Base-by-base conservation (phyloP, 1,284 basidiomycete species). In the Moesziomyces antarcticus region DNA sequence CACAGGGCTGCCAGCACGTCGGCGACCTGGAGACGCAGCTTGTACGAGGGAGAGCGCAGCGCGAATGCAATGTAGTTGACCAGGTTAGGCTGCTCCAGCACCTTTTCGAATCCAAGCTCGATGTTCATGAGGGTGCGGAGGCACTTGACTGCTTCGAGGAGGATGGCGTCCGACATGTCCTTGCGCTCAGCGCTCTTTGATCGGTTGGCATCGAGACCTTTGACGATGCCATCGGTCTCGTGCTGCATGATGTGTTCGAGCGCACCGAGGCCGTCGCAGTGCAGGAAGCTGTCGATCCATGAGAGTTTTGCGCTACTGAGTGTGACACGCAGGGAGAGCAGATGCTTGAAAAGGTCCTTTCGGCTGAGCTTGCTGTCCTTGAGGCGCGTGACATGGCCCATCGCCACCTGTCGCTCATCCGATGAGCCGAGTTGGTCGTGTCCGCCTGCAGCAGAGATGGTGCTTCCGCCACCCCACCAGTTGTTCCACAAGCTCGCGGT, bases 1-100 rank as follows among this genome's bases (percentile, higher is more conserved):
- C 92, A 93, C 48, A 95, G 88, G 0, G 91, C 93, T 0, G 92
- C 92, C 6, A 96, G 88, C 21, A 95, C 87, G 76, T 95, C 93
- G 2, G 91, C 89, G 0, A 89, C 87, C 20, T 93, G 87, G 0
- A 89, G 88, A 56, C 91, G 89, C 16, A 93, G 86, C 83, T 92
- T 94, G 66, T 88, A 86, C 6, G 91, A 85, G 5, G 78, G 68
- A 6, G 85, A 87, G 68, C 91, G 88, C 3, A 95, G 86, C 0
- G 90, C 88, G 77, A 92, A 91, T 8, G 90, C 87, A 62, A 95
- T 89, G 72, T 91, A 89, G 1, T 89, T 90, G 67, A 95, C 88
- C 48, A 93, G 86, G 0, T 86, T 89, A 0, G 90, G 88, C 14
- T 89, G 89, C 10, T 87, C 84, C 18, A 94, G 85, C 10, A 93